Conservation (phyloP, 805 yeast species). For the Kluyveromyces aestuarii region DNA sequence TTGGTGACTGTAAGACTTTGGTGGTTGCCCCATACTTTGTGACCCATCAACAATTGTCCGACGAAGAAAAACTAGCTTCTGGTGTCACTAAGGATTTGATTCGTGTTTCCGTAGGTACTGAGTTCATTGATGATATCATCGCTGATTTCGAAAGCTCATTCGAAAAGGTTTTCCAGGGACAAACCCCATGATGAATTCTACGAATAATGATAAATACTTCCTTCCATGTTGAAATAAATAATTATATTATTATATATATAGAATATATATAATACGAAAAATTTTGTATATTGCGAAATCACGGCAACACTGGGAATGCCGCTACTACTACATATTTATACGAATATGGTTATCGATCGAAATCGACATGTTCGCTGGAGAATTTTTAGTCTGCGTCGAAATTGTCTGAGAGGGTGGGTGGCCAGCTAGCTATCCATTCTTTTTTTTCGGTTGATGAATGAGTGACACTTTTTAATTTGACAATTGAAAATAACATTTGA, state of each 20-base stretch:
- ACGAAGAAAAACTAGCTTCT: slow-evolving; percentile 68
- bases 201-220: neutral
- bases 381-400: no score
- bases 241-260: no score
- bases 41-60: slow-evolving; percentile 85
- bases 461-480: no score
- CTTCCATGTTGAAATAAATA: neutral
- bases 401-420: no score
- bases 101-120: slow-evolving; percentile 87
- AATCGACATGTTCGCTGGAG: no score
- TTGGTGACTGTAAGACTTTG: slow-evolving; percentile 92
- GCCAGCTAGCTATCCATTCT: no score
- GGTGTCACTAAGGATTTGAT: slow-evolving; percentile 87
- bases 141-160: slow-evolving; percentile 85
- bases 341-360: no score
- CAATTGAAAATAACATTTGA: no score
- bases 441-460: no score
- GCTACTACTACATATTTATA: no score
- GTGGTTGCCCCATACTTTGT: slow-evolving; percentile 95
- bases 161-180: slow-evolving; percentile 41
- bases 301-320: no score
- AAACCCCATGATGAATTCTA: slow-evolving; percentile 9
- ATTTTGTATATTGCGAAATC: neutral
- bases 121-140: slow-evolving; percentile 83
- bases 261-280: neutral